Evolutionary conservation across 1,139 yeast genomes (phyloP).

Genomic region (Hyphopichia pseudoburtonii): DNA sequence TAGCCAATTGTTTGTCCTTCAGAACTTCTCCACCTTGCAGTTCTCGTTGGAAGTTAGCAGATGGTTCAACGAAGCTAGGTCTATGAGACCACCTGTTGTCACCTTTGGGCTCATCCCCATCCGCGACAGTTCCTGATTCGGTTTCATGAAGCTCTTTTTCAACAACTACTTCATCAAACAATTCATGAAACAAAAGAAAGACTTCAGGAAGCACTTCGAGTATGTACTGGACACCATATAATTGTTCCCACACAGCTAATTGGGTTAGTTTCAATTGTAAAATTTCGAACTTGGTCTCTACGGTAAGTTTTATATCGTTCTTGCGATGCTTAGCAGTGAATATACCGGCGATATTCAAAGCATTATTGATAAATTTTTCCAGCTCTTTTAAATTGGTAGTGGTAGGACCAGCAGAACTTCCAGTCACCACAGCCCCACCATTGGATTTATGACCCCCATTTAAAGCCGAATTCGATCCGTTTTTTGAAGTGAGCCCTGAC

Average conservation of each 20-base stretch:
- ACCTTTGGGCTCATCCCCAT: conserved; percentile 16
- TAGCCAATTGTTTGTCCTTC: conserved; percentile 17
- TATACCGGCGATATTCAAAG: conserved; percentile 45
- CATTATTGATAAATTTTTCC: conserved; percentile 43
- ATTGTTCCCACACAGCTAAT: conserved; percentile 65
- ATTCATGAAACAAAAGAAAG: conserved; percentile 56
- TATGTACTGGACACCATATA: conserved; percentile 60
- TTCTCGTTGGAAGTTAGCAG: conserved; percentile 6
- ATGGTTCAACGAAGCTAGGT: conserved; percentile 46
- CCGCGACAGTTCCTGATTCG: neutral
- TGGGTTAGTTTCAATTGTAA: conserved; percentile 77
- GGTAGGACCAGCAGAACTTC: neutral
- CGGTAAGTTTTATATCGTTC: conserved; percentile 26
- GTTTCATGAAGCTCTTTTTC: neutral
- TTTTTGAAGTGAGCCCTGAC: conserved; percentile 3
- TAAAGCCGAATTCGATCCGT: conserved; percentile 3
- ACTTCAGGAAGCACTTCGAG: conserved; percentile 67
- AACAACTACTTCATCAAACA: conserved; percentile 38
- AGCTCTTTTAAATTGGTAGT: conserved; percentile 20
- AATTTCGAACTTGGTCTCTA: conserved; percentile 51
- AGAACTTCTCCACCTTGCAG: conserved; percentile 4
- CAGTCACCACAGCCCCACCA: conserved; percentile 1
- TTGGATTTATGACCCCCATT: conserved; percentile 4
- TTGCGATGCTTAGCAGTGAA: conserved; percentile 33
- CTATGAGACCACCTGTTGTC: conserved; percentile 44